Percentiles rank a stretch among this genome's conserved stretches.
These are phyloP conservation scores for Decorospora gaudefroyi DNA, from an alignment of 2,329 filamentous ascomycete species.

Conservation along the genomic window DNA sequence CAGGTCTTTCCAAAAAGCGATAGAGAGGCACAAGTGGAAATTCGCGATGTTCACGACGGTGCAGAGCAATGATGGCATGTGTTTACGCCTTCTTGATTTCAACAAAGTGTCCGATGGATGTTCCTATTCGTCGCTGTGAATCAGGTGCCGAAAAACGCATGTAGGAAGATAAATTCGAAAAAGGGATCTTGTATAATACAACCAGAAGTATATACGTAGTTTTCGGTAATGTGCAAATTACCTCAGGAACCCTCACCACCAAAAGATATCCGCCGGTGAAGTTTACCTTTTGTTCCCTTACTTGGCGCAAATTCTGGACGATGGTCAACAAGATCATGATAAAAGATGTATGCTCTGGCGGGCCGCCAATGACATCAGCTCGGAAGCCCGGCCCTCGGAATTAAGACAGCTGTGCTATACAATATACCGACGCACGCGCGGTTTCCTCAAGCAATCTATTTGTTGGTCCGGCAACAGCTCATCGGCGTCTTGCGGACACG, in stretches of 20 bases:
- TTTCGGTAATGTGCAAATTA: too few species aligned
- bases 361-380: conserved; percentile 19
- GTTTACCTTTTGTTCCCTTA: too few species aligned
- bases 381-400: conserved; percentile 22
- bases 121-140: too few species aligned
- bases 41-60: conserved; percentile 27
- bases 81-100: too few species aligned
- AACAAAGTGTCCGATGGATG: too few species aligned
- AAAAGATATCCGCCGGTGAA: too few species aligned
- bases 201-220: background rate
- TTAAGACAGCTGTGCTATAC: conserved; percentile 14
- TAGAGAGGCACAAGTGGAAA: conserved; percentile 32
- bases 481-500: conserved; percentile 16
- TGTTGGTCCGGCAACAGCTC: conserved; percentile 8
- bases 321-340: background rate
- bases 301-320: background rate
- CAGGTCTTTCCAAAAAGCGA: conserved; percentile 69
- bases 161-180: background rate
- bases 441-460: conserved; percentile 20
- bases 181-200: background rate
- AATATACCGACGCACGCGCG: conserved; percentile 7
- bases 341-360: background rate
- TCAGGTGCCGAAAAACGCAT: too few species aligned
- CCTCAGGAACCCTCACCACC: too few species aligned
- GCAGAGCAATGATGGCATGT: conserved; percentile 10